A percentile compares a stretch with the other conserved stretches of the same genome.
Evolutionary conservation across 768 basidiomycete genomes (phyloP).

Genomic region (Tremella mesenterica): DNA sequence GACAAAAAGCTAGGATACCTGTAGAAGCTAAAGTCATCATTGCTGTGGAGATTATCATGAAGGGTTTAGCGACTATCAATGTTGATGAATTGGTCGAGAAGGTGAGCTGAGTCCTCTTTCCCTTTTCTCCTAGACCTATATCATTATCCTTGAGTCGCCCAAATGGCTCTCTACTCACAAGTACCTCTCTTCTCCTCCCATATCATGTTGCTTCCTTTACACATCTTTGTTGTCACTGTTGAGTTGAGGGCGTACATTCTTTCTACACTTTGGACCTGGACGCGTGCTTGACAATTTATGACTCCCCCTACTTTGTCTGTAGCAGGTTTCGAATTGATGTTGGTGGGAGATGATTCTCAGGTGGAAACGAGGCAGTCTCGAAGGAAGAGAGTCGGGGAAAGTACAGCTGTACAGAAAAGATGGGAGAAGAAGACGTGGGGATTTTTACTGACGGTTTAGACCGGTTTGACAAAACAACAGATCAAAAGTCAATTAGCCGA

Average conservation of each 20-base stretch:
- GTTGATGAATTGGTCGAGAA: slow-evolving; percentile 10
- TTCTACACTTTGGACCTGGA: too few species aligned
- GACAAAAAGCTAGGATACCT: slow-evolving; percentile 12
- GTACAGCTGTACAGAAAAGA: neutral
- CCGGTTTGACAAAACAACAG: slow-evolving; percentile 22
- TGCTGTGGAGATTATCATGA: slow-evolving; percentile 17
- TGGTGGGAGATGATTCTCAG: too few species aligned
- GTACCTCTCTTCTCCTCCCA: too few species aligned
- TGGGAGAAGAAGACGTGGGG: neutral
- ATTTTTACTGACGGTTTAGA: slow-evolving; percentile 4
- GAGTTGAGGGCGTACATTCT: too few species aligned
- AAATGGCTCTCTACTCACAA: too few species aligned
- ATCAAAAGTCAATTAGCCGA: slow-evolving; percentile 21
- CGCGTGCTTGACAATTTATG: too few species aligned
- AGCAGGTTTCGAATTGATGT: too few species aligned
- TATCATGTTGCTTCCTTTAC: too few species aligned
- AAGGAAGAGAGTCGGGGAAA: too few species aligned
- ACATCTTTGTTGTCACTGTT: too few species aligned
- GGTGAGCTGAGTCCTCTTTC: slow-evolving; percentile 7
- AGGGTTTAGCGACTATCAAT: slow-evolving; percentile 10
- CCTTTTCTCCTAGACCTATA: neutral
- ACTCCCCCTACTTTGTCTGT: too few species aligned
- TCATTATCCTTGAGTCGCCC: too few species aligned
- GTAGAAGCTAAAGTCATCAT: slow-evolving; percentile 7
- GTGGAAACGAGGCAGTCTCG: neutral